Evolutionary conservation across 2,329 filamentous ascomycete genomes (phyloP).

Genomic region (Trichoderma guizhouense): DNA sequence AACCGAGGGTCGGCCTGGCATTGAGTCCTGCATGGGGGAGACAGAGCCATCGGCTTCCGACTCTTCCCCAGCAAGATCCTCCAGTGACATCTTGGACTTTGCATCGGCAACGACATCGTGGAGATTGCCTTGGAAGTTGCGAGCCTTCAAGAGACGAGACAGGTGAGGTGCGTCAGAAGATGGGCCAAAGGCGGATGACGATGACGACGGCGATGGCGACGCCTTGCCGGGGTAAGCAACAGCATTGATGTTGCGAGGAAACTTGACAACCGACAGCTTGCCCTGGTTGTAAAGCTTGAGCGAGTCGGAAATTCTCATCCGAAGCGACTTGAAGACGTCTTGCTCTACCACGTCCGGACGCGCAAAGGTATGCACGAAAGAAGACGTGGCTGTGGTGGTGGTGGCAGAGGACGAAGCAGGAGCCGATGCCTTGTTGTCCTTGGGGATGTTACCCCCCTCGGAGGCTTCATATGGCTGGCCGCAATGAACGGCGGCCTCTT

Average conservation of each 20-base stretch:
- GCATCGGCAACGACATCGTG: conserved; percentile 56
- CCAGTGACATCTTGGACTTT: conserved; percentile 50
- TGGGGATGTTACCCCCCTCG: conserved; percentile 18
- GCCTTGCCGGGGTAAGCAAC: conserved; percentile 7
- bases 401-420: conserved; percentile 14
- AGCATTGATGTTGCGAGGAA: conserved; percentile 25
- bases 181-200: background rate
- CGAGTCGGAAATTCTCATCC: conserved; percentile 52
- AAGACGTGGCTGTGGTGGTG: background rate
- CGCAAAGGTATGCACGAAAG: conserved; percentile 35
- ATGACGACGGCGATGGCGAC: background rate
- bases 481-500: conserved; percentile 84
- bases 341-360: conserved; percentile 49
- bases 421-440: conserved; percentile 26
- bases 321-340: conserved; percentile 49
- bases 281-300: conserved; percentile 51
- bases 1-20: conserved; percentile 36
- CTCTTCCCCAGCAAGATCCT: conserved; percentile 55
- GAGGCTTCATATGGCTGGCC: conserved; percentile 70
- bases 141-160: conserved; percentile 60
- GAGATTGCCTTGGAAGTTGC: conserved; percentile 60
- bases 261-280: conserved; percentile 46
- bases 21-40: conserved; percentile 18
- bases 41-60: conserved; percentile 38
- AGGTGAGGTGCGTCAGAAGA: conserved; percentile 64